A percentile compares a stretch with the other conserved stretches of the same genome.
Evolutionary conservation across 2,329 filamentous ascomycete species (phyloP).

Genomic region (Pseudomassariella vexata): DNA sequence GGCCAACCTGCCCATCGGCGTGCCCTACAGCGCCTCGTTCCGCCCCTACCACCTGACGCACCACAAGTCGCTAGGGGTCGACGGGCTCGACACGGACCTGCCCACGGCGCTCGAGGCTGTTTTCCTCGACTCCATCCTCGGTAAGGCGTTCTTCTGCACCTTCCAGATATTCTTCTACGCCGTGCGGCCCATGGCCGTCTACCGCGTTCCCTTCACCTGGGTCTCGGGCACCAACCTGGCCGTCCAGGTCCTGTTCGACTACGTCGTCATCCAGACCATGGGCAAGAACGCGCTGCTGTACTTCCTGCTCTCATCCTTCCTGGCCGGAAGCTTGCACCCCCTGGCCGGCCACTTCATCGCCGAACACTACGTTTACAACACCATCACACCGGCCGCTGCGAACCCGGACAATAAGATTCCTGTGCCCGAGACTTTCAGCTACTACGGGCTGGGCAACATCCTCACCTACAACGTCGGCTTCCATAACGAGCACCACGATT

Average conservation of each 20-base stretch:
- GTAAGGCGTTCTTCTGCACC: constrained; percentile 98
- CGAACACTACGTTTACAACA: constrained; percentile 84
- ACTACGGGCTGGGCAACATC: constrained; percentile 89
- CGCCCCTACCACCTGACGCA: constrained; percentile 96
- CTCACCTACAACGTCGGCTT: constrained; percentile 96
- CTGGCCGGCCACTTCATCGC: constrained; percentile 97
- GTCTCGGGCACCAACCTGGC: constrained; percentile 79
- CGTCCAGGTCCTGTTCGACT: constrained; percentile 75
- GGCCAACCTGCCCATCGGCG: constrained; percentile 90
- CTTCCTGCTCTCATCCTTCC: constrained; percentile 82
- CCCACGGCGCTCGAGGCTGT: constrained; percentile 87
- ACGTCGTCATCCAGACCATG: constrained; percentile 53
- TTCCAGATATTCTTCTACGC: constrained; percentile 99
- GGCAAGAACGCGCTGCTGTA: constrained; percentile 69
- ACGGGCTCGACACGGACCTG: constrained; percentile 92
- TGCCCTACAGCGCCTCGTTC: constrained; percentile 95
- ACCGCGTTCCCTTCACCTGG: constrained; percentile 78
- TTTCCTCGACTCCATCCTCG: constrained; percentile 88
- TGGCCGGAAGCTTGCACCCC: constrained; percentile 89
- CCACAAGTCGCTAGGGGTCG: constrained; percentile 96
- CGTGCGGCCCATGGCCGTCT: constrained; percentile 89
- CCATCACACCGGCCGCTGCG: constrained; percentile 46
- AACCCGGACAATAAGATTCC: constrained; percentile 56
- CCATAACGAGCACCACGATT: constrained; percentile 99
- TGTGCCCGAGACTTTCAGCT: constrained; percentile 91